Percentiles rank a stretch among this genome's conserved stretches.
phyloP scores from a whole-genome alignment of 208 protist genomes.

The Acanthamoeba triangularis region DNA sequence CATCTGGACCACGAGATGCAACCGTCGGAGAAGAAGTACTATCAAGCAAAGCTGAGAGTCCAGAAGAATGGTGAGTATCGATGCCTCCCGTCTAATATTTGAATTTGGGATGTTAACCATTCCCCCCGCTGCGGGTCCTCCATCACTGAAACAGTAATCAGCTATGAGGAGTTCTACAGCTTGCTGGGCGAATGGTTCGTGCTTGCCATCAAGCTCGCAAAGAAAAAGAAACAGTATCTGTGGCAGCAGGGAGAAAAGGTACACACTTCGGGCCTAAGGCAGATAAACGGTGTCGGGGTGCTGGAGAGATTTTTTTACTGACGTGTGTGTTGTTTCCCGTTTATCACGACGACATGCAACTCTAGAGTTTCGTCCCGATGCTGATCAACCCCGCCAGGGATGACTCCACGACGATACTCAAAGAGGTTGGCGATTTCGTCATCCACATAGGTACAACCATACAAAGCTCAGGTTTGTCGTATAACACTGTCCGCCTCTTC shows the following conservation, averaged over 20 bases:
- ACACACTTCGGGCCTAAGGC: too few species aligned
- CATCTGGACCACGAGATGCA: constrained; percentile 8
- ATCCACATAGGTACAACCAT: constrained; percentile 38
- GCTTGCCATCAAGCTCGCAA: constrained; percentile 52
- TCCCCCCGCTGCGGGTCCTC: background rate
- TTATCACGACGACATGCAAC: background rate
- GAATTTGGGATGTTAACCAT: background rate
- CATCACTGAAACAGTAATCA: background rate
- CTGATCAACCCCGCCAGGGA: constrained; percentile 60
- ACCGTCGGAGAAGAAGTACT: background rate
- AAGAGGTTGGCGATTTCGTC: constrained; percentile 49
- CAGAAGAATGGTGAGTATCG: background rate
- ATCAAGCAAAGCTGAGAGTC: background rate
- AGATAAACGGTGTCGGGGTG: too few species aligned
- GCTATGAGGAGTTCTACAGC: constrained; percentile 67
- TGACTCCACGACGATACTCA: background rate
- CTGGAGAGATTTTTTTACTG: background rate
- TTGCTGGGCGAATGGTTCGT: constrained; percentile 64
- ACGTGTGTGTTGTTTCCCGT: background rate
- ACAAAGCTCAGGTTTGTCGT: background rate
- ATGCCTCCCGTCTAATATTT: background rate
- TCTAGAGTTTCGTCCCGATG: constrained; percentile 41
- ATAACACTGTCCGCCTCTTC: background rate
- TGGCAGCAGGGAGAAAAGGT: constrained; percentile 61
- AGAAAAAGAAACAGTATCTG: constrained; percentile 73